Evolutionary conservation across 2,329 filamentous ascomycete species (phyloP).

Genomic region (Pezicula carpinea): DNA sequence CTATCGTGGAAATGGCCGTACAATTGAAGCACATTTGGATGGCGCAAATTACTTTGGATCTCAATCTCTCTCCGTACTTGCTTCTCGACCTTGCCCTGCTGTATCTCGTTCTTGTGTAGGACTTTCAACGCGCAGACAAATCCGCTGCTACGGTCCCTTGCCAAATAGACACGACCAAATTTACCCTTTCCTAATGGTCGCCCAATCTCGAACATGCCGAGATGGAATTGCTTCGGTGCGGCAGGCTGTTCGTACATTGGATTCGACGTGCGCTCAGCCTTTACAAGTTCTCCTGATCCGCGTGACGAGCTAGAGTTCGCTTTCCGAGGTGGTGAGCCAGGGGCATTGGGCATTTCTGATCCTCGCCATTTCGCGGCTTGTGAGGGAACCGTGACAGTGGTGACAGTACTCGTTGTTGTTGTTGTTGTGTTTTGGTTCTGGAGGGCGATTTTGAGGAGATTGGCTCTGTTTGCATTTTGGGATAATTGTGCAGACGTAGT

Average conservation of each 20-base stretch:
- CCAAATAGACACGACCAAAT: slow-evolving; percentile 69
- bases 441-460: slow-evolving; percentile 80
- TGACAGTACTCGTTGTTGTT: slow-evolving; percentile 55
- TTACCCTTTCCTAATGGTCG: slow-evolving; percentile 71
- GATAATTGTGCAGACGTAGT: slow-evolving; percentile 31
- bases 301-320: slow-evolving; percentile 38
- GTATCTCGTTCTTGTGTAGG: slow-evolving; percentile 67
- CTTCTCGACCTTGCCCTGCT: slow-evolving; percentile 64
- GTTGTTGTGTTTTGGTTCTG: slow-evolving; percentile 70
- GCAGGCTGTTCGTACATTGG: slow-evolving; percentile 53
- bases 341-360: slow-evolving; percentile 36
- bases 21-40: slow-evolving; percentile 66
- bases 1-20: slow-evolving; percentile 72
- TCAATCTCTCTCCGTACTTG: slow-evolving; percentile 71
- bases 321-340: slow-evolving; percentile 50
- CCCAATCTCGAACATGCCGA: slow-evolving; percentile 74
- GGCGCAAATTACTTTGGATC: slow-evolving; percentile 68
- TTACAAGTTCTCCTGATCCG: slow-evolving; percentile 44
- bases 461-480: slow-evolving; percentile 62
- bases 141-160: slow-evolving; percentile 61
- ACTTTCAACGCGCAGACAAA: slow-evolving; percentile 72
- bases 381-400: slow-evolving; percentile 63
- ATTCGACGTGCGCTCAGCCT: slow-evolving; percentile 46
- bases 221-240: slow-evolving; percentile 60
- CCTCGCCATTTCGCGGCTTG: slow-evolving; percentile 53